A percentile compares a stretch with the other conserved stretches of the same genome.
Evolutionary conservation across 768 basidiomycete genomes (phyloP).

Genomic region (Pisolithus tinctorius): DNA sequence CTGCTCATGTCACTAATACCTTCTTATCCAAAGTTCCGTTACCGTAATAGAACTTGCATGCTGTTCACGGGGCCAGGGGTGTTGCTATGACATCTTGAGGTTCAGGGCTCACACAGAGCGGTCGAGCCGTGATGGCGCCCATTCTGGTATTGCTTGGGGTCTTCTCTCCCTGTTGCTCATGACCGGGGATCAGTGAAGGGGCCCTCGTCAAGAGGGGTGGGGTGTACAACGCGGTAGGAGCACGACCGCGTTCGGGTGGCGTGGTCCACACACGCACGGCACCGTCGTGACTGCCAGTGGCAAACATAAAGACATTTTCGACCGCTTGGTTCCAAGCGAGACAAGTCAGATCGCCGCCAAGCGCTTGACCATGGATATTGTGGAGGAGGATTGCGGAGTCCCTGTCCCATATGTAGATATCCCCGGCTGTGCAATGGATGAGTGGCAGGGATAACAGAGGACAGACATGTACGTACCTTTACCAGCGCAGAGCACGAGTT

Average conservation of each 20-base stretch:
- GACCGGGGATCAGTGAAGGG: neutral
- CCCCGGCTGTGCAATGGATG: conserved; percentile 43
- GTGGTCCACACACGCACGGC: conserved; percentile 63
- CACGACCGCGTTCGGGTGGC: neutral
- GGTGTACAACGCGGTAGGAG: neutral
- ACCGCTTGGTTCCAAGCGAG: conserved; percentile 66
- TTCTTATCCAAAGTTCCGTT: neutral
- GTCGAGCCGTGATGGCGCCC: neutral
- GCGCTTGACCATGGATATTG: conserved; percentile 49
- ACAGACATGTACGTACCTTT: conserved; percentile 40
- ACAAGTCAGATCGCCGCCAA: conserved; percentile 58
- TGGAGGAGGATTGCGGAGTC: conserved; percentile 65
- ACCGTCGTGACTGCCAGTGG: conserved; percentile 67
- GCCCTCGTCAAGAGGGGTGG: neutral
- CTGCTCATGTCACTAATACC: no score
- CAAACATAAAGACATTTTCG: conserved; percentile 60
- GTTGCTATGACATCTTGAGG: neutral
- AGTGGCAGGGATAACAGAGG: neutral
- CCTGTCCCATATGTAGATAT: conserved; percentile 76
- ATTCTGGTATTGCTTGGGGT: neutral
- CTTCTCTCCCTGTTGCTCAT: neutral
- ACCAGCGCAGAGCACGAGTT: conserved; percentile 66
- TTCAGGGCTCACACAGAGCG: neutral
- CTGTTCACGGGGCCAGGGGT: neutral
- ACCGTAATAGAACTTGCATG: neutral